phyloP scores from a whole-genome alignment of 106 monocot species.

The Dendrobium chrysotoxum region DNA sequence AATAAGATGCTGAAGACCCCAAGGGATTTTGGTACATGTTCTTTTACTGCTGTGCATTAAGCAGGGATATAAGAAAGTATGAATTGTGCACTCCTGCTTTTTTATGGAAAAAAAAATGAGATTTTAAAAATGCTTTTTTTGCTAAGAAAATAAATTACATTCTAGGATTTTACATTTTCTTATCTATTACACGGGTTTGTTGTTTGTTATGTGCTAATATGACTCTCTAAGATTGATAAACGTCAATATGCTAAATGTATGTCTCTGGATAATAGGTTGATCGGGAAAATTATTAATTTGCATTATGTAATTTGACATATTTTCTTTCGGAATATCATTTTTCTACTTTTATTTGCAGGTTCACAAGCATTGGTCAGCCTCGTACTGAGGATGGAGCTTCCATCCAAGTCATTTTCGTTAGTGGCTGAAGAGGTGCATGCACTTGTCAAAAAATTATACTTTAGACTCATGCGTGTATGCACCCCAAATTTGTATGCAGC shows the following conservation, averaged over 20 bases:
- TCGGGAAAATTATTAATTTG: background rate
- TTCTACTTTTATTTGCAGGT: slow-evolving; percentile 31
- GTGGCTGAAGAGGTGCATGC: slow-evolving; percentile 91
- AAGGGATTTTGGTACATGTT: background rate
- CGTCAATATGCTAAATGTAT: background rate
- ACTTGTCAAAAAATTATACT: background rate
- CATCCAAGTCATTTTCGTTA: slow-evolving; percentile 64
- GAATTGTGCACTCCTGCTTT: background rate
- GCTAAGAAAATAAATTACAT: background rate
- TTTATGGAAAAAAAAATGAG: background rate
- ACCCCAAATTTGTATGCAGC: background rate
- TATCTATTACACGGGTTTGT: background rate
- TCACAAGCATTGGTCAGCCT: slow-evolving; percentile 91
- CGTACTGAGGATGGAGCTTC: slow-evolving; percentile 70
- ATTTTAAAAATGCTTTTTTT: background rate
- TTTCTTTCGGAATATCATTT: background rate
- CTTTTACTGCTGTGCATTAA: background rate
- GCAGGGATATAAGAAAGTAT: background rate
- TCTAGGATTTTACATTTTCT: background rate
- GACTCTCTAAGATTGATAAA: background rate
- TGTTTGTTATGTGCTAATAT: background rate
- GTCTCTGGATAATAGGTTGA: background rate
- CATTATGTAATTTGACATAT: background rate
- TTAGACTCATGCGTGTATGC: background rate
- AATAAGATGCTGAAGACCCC: background rate